Base-by-base conservation (phyloP, 2,329 filamentous ascomycete genomes). In the Colletotrichum musae region DNA sequence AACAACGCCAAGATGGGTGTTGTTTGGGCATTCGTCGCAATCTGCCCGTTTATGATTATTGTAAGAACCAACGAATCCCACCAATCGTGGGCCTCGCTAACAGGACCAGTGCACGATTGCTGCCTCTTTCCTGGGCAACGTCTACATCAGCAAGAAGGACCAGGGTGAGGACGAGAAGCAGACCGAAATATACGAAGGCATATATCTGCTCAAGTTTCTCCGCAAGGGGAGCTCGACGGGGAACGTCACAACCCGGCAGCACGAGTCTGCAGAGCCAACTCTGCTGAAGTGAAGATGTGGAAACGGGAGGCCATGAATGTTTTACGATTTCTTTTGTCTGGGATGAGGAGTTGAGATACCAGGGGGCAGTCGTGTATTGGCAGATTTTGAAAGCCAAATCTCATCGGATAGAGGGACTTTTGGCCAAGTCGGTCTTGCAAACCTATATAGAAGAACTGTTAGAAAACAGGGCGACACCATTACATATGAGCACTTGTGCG, bases 1-100 rank as follows among this genome's bases (percentile, higher is more conserved):
- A 75, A 82, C 9, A 79, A 79, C 6, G 86, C 84, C 3, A 85
- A 84, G 72, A 84, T 83, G 68, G 90, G 89, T 0, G 87, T 92
- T n/a, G 87, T 89, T 71, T 91, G 89, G 86, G 88, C 89, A 0
- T 91, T 91, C 73, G 83, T 91, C 47, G 81, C 89, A 0, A 85
- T 93, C 45, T 78, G 88, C 13, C 90, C 90, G 0, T 85, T 92
- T 66, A 84, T 91, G 79, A 76, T 80, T 28, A 32, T 82, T 68
- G 82, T 82, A 72, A 71, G 79, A 74, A 4, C 24, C 4, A 2
- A 3, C 16, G 12, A 12, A 6, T 24, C 15, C 7, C 7, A 26
- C 6, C 12, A 18, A 2, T 21, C 2, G 47, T 2, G n/a, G 5
- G 10, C 47, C n/a, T 18, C 21, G 18, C 47, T 12, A 26, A 21